phyloP scores from a whole-genome alignment of 2,329 filamentous ascomycete genomes.

The Penicillium sp. region DNA sequence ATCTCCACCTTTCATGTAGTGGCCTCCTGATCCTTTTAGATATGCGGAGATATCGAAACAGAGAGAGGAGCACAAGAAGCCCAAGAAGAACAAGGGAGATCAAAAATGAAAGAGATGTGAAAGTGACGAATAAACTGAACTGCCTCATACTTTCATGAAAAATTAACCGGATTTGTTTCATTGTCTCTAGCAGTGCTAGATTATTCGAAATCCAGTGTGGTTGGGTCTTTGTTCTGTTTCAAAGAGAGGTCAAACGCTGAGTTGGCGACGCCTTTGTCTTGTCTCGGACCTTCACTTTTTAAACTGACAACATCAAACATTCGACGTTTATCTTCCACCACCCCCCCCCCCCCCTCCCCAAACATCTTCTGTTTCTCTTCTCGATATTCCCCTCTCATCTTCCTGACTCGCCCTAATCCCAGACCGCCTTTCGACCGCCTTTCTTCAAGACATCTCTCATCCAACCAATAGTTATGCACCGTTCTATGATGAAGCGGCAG shows the following conservation, averaged over 20 bases:
- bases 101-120: background rate
- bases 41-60: no score
- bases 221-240: conserved; percentile 8
- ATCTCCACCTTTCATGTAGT: background rate
- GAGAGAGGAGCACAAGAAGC: no score
- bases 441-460: background rate
- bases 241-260: conserved; percentile 3
- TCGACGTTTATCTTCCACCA: background rate
- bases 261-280: conserved; percentile 9
- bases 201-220: background rate
- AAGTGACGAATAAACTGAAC: no score
- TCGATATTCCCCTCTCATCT: background rate
- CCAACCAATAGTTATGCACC: conserved; percentile 4
- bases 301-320: background rate
- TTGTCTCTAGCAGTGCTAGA: background rate
- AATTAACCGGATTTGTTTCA: background rate
- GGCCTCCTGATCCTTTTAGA: no score
- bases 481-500: background rate
- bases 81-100: background rate
- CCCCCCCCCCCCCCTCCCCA: background rate
- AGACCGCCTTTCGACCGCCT: background rate
- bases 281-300: conserved; percentile 3
- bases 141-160: background rate
- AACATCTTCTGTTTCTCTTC: background rate
- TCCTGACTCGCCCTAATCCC: background rate